These are phyloP conservation scores for Gamarada debralockiae DNA, from an alignment of 495 filamentous ascomycete species.

Conservation along the genomic window DNA sequence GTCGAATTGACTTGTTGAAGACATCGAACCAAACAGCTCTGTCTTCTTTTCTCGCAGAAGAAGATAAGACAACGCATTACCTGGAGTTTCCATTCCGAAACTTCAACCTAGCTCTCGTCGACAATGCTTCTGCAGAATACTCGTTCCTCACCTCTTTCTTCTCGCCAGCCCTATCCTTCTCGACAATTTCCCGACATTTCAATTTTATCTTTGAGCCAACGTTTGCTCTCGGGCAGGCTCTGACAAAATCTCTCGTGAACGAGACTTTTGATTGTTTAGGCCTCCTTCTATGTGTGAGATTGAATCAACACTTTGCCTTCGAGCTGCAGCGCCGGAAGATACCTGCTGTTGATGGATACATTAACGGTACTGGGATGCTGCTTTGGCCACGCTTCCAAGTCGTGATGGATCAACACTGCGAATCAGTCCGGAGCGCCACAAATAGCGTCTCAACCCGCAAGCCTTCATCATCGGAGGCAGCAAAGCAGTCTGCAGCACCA, in stretches of 20 bases:
- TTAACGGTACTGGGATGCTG: conserved; percentile 92
- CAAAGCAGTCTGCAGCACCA: conserved; percentile 76
- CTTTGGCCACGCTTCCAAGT: conserved; percentile 95
- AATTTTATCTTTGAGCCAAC: conserved; percentile 79
- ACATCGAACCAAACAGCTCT: conserved; percentile 67
- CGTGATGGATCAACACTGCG: conserved; percentile 88
- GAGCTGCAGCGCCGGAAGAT: conserved; percentile 88
- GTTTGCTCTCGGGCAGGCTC: conserved; percentile 69
- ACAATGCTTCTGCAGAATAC: conserved; percentile 94
- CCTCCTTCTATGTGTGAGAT: conserved; percentile 80
- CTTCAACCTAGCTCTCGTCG: conserved; percentile 89
- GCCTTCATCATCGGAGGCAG: conserved; percentile 46
- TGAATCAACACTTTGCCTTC: conserved; percentile 91
- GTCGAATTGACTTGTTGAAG: conserved; percentile 75
- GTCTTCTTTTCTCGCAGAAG: conserved; percentile 79
- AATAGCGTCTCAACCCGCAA: conserved; percentile 44
- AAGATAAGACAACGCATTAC: conserved; percentile 79
- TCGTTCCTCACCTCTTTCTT: conserved; percentile 91
- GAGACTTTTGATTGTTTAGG: conserved; percentile 80
- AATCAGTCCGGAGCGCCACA: conserved; percentile 65
- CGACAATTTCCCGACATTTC: conserved; percentile 62
- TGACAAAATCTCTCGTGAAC: conserved; percentile 74
- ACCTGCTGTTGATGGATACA: conserved; percentile 82
- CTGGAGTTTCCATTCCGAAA: conserved; percentile 87
- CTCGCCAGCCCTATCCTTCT: conserved; percentile 52